Percentiles rank a stretch among this genome's conserved stretches.
Conservation (phyloP, 495 filamentous ascomycete species). For the Physcia stellaris region DNA sequence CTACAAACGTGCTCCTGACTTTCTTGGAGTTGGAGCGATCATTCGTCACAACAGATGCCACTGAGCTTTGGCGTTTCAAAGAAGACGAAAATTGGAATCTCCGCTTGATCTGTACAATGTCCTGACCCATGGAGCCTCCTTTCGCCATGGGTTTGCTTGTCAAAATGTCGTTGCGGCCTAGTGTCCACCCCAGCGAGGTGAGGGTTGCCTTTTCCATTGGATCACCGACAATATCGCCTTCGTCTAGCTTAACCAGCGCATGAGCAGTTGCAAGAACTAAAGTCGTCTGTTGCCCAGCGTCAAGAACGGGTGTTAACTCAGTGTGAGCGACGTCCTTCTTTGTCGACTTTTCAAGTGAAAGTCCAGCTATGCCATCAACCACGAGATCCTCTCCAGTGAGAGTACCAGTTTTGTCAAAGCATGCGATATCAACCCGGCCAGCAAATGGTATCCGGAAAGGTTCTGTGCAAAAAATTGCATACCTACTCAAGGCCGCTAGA, state of each 20-base stretch:
- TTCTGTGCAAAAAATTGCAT: conserved; percentile 96
- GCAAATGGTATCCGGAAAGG: conserved; percentile 98
- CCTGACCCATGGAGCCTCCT: conserved; percentile 32
- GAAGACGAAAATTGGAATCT: conserved; percentile 98
- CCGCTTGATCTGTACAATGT: conserved; percentile 80
- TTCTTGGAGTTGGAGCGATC: conserved; percentile 59
- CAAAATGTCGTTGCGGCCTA: conserved; percentile 78
- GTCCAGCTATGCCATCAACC: conserved; percentile 91
- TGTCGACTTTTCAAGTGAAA: conserved; percentile 56
- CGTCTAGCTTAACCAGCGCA: conserved; percentile 87
- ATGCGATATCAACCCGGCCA: conserved; percentile 89
- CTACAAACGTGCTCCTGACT: conserved; percentile 69
- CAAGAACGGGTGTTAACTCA: conserved; percentile 49
- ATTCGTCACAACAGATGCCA: conserved; percentile 61
- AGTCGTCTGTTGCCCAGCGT: conserved; percentile 65
- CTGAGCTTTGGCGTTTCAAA: conserved; percentile 87
- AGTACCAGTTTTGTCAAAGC: conserved; percentile 98
- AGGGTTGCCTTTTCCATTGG: conserved; percentile 98
- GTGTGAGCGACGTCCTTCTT: conserved; percentile 70
- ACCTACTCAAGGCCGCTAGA: conserved; percentile 84
- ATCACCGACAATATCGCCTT: conserved; percentile 94
- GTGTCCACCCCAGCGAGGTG: conserved; percentile 72
- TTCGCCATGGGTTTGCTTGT: conserved; percentile 37
- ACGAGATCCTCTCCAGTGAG: conserved; percentile 94
- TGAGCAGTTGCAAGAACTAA: conserved; percentile 92